phyloP scores from a whole-genome alignment of 192 early-diverging fungal species.

The Mortierella claussenii region DNA sequence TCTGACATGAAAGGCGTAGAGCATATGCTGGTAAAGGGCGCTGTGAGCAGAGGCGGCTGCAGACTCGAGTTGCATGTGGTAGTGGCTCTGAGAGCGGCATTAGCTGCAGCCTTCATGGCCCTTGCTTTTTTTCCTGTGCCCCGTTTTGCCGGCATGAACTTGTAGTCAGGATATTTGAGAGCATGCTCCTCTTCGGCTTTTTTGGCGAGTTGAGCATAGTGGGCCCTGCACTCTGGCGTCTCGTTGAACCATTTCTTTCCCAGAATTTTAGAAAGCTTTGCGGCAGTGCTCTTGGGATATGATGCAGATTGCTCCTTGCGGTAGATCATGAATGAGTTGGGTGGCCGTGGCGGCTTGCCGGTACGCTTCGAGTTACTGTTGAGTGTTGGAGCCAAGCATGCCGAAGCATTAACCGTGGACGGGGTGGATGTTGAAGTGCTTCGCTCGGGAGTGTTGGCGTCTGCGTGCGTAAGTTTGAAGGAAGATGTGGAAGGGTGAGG shows the following conservation, averaged over 20 bases:
- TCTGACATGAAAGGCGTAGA: too few species aligned
- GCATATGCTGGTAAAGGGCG: too few species aligned
- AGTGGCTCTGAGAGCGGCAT: neutral
- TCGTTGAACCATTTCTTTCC: conserved; percentile 35
- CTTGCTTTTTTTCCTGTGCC: conserved; percentile 25
- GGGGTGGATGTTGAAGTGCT: neutral
- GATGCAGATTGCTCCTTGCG: conserved; percentile 24
- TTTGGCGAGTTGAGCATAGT: conserved; percentile 35
- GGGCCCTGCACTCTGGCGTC: conserved; percentile 19
- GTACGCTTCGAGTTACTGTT: neutral
- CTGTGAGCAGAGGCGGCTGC: too few species aligned
- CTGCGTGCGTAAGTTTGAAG: too few species aligned
- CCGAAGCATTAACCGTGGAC: neutral
- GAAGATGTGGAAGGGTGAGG: neutral
- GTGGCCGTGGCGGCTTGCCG: conserved; percentile 47
- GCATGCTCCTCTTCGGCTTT: conserved; percentile 24
- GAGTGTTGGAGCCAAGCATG: neutral
- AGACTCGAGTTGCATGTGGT: too few species aligned
- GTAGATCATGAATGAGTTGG: conserved; percentile 55
- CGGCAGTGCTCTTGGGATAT: conserved; percentile 35
- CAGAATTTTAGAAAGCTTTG: conserved; percentile 37
- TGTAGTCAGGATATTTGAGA: conserved; percentile 45
- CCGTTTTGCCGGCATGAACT: conserved; percentile 46
- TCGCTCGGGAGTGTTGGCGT: neutral
- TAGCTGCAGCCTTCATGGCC: neutral